Evolutionary conservation across 805 yeast species (phyloP), one percentile per base, ranked within the genome.

Genomic region (Ogataea nitratoaversa): DNA sequence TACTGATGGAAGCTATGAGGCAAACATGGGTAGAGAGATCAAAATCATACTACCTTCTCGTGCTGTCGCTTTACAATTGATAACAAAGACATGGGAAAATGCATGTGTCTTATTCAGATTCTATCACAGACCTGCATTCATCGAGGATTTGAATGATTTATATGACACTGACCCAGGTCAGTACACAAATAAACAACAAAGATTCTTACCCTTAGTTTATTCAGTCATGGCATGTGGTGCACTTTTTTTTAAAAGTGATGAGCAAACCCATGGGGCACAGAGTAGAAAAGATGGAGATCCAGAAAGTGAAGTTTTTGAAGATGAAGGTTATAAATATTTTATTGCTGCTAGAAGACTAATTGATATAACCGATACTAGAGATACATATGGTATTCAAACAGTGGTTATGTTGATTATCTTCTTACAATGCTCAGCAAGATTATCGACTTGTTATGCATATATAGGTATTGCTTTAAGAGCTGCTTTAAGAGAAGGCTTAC

Each of bases 151-250:
- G 20, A 90, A 84, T 49, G 76, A 84, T 40, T 64, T 88, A 20
- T 88, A 87, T 60, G 82, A 80, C 32, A 72, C 85, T 8, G 89
- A 84, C 52, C 91, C 95, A 1, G 70, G 73, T 13, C 75, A 76
- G 42, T 83, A 80, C 59, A 78, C 86, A 2, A 80, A 82, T 48
- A 73, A 83, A 43, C 95, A 86, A 56, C 82, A 77, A 44, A 74
- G 78, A 49, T 83, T 87, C 46, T 63, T 86, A 38, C 95, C 96
- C 0, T 70, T 89, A 44, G 79, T 88, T 31, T 88, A 88, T 62
- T 78, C 93, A 1, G 84, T 87, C n/a, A 71, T 89, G 65, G 95
- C 96, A 0, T 86, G 88, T 47, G 96, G 96, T 13, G 85, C 88
- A 3, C 66, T 88, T 28, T 86, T 89, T 51, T 72, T 77, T 28